Conservation (phyloP, 2,329 filamentous ascomycete species). For the Ustulina deusta region DNA sequence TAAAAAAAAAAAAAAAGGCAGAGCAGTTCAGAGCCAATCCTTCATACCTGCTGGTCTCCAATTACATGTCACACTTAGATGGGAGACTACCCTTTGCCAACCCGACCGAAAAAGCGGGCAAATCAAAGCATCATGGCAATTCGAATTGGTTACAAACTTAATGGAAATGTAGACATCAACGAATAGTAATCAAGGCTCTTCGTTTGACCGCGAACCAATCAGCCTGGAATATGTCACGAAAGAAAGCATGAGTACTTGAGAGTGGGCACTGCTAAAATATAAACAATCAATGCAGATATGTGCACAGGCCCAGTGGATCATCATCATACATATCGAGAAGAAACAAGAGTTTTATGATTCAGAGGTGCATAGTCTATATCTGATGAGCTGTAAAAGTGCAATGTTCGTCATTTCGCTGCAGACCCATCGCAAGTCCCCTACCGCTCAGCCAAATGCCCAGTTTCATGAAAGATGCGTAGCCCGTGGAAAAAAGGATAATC, state of each 20-base stretch:
- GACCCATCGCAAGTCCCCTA: conserved; percentile 36
- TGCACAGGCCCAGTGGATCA: not conserved
- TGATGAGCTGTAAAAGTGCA: conserved; percentile 37
- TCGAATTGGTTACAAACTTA: too few relatives aligned
- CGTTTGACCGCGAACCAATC: not conserved
- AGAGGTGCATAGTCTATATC: conserved; percentile 43
- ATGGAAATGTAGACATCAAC: not conserved
- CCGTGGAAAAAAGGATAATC: conserved; percentile 42
- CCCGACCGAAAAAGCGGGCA: too few relatives aligned
- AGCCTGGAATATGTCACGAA: not conserved
- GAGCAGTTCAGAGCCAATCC: not conserved
- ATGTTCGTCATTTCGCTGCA: conserved; percentile 44
- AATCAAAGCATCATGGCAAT: too few relatives aligned
- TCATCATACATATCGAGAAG: conserved; percentile 1
- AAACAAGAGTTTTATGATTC: conserved; percentile 37
- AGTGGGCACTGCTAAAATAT: not conserved
- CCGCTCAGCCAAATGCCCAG: conserved; percentile 46
- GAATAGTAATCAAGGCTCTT: not conserved
- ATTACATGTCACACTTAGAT: too few relatives aligned
- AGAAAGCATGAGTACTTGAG: not conserved
- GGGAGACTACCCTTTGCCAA: too few relatives aligned
- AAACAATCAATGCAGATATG: not conserved
- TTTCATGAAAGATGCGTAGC: conserved; percentile 47
- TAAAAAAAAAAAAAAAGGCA: too few relatives aligned
- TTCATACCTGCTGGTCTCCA: too few relatives aligned